A percentile compares a stretch with the other conserved stretches of the same genome.
These are phyloP conservation scores for Teunomyces gatunensis DNA, from an alignment of 805 yeast genomes.

Conservation along the genomic window DNA sequence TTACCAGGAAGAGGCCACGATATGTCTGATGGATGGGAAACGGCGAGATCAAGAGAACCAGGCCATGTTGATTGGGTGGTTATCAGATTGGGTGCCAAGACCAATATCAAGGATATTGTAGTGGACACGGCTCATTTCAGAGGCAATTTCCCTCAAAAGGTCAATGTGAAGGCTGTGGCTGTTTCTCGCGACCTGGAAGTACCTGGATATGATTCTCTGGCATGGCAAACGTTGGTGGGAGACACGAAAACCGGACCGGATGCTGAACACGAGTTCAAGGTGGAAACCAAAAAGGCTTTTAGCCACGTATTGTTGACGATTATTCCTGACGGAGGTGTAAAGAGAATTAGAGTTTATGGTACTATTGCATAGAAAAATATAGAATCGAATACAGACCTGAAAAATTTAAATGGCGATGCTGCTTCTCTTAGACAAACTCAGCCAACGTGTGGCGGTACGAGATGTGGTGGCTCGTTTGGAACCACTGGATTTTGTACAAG, in stretches of 20 bases:
- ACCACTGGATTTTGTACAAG: background rate
- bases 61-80: constrained; percentile 94
- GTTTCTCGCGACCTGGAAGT: constrained; percentile 26
- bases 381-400: background rate
- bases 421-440: background rate
- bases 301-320: constrained; percentile 78
- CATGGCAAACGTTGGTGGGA: constrained; percentile 66
- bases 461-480: background rate
- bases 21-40: constrained; percentile 99
- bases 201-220: constrained; percentile 40
- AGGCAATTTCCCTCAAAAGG: constrained; percentile 89
- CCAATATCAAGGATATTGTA: constrained; percentile 56
- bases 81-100: constrained; percentile 68
- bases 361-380: constrained; percentile 21
- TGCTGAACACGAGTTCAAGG: constrained; percentile 62
- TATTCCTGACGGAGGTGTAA: constrained; percentile 97
- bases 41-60: constrained; percentile 77
- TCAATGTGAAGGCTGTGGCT: constrained; percentile 63
- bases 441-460: constrained; percentile 5
- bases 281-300: constrained; percentile 28
- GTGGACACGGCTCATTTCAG: constrained; percentile 92
- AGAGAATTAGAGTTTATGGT: constrained; percentile 84
- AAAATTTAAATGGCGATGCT: constrained; percentile 2
- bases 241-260: constrained; percentile 81
- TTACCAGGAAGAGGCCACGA: constrained; percentile 94